Base-by-base conservation (phyloP, 768 basidiomycete species). In the Tylopilus rubrobrunneus region DNA sequence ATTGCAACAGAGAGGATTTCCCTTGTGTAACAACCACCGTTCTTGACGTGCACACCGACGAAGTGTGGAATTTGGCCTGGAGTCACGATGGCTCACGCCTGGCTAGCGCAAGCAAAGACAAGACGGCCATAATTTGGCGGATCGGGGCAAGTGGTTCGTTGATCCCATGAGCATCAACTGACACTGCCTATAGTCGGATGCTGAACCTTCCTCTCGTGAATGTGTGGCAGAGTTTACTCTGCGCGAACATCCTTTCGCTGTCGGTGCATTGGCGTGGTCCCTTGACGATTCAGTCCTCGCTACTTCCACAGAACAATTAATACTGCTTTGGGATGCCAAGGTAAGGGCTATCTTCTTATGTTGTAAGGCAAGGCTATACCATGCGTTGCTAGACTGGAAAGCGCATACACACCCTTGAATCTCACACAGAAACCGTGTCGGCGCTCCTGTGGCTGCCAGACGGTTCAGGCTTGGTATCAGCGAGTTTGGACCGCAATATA, bases 21-120 rank as follows among this genome's bases (percentile, higher is more conserved):
- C 97, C 97, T 7, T 80, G 82, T 43, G 76, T 87, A 25, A 94
- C 90, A 12, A 94, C 92, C 4, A 86, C 88, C 25, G 86, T 94
- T 48, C 74, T 98, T 55, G 81, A 85, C 43, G 90, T 86, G 29
- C 96, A 98, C 70, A 80, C 77, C 11, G 92, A 98, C 66, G 93
- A 99, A 68, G 94, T 99, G 41, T 98, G 96, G 95, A 85, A 89
- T 65, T 71, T 98, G 55, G 88, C 87, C 67, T 99, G 95, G 95
- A 96, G 93, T 70, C 91, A 90, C 62, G 85, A 87, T 66, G 97
- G 97, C 2, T 70, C 72, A 46, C 85, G 80, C 62, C 76, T 99
- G 47, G 97, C 95, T 29, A 94, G 86, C 59, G 89, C 88, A 36
- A 88, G 94, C 52, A 90, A 83, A 69, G 96, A 98, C 71, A 84